Conservation (phyloP, 352 stramenopile genomes). For the Aphanomyces stellatus region DNA sequence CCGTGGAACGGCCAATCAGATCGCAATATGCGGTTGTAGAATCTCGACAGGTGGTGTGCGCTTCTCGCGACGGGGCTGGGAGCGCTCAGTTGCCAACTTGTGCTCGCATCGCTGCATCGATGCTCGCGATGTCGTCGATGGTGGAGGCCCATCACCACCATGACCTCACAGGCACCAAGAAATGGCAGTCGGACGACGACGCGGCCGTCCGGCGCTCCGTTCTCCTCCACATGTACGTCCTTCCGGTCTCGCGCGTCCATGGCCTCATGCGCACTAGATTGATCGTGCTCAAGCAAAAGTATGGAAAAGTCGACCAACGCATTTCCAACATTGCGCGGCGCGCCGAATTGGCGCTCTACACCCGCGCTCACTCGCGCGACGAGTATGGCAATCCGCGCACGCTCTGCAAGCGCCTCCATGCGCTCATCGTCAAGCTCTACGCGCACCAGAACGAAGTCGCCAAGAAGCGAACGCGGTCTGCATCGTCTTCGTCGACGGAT, state of each 20-base stretch:
- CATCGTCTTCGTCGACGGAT: no score
- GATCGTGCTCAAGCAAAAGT: conserved; percentile 53
- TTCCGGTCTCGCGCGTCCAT: background rate
- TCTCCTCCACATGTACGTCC: conserved; percentile 46
- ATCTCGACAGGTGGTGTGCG: background rate
- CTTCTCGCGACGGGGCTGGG: background rate
- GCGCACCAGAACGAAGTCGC: conserved; percentile 42
- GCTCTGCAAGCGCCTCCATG: conserved; percentile 44
- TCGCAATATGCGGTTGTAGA: background rate
- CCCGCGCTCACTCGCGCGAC: conserved; percentile 35
- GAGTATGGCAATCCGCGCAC: conserved; percentile 53
- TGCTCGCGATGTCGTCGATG: background rate
- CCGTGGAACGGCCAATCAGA: background rate
- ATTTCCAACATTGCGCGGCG: conserved; percentile 54
- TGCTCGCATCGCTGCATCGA: background rate
- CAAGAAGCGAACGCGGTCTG: conserved; percentile 31
- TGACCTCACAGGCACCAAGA: conserved; percentile 6
- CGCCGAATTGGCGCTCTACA: conserved; percentile 47
- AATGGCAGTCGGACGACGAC: conserved; percentile 39
- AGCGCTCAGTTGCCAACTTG: background rate
- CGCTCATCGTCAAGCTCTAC: conserved; percentile 45
- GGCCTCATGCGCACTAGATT: conserved; percentile 22
- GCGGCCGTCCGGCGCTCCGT: conserved; percentile 32
- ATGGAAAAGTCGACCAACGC: conserved; percentile 44
- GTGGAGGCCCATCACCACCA: background rate